These are phyloP conservation scores for Cordia subcordata DNA, from an alignment of 257 asterid genomes.

Conservation along the genomic window DNA sequence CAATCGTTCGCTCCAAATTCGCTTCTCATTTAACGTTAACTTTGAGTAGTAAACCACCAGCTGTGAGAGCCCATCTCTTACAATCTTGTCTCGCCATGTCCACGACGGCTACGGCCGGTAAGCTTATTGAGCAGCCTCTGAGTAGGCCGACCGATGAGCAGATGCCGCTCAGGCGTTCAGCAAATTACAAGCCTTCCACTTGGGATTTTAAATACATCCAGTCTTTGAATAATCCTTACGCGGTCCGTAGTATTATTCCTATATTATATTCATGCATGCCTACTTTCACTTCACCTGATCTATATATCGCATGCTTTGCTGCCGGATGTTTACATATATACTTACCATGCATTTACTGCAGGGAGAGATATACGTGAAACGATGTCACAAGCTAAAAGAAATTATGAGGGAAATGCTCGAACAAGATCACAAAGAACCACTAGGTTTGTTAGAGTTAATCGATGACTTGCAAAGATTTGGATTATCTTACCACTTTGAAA, in stretches of 20 bases:
- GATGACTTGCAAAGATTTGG: slow-evolving; percentile 24
- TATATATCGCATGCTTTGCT: not conserved
- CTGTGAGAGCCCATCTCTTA: too few relatives aligned
- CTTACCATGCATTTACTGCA: not conserved
- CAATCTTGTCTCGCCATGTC: too few relatives aligned
- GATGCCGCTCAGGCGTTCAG: not conserved
- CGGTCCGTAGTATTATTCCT: slow-evolving; percentile 4
- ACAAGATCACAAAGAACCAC: not conserved
- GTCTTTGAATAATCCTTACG: slow-evolving; percentile 2
- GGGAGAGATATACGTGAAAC: slow-evolving; percentile 2
- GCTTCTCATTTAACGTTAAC: too few relatives aligned
- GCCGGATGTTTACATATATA: not conserved
- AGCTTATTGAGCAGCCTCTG: too few relatives aligned
- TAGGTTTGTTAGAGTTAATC: slow-evolving; percentile 17
- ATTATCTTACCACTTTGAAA: slow-evolving; percentile 18
- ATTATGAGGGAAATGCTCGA: not conserved
- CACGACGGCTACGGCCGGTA: too few relatives aligned
- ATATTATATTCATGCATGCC: too few relatives aligned
- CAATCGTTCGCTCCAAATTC: too few relatives aligned
- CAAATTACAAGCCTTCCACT: slow-evolving; percentile 1
- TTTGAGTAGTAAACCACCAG: too few relatives aligned
- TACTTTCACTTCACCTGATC: too few relatives aligned
- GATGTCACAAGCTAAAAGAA: not conserved
- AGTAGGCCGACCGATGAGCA: too few relatives aligned
- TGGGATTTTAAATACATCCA: slow-evolving; percentile 7